Percentiles rank a stretch among this genome's conserved stretches.
Conservation (phyloP, 176 grass and related monocot genomes). For the Rhipidocladum racemiflorum region DNA sequence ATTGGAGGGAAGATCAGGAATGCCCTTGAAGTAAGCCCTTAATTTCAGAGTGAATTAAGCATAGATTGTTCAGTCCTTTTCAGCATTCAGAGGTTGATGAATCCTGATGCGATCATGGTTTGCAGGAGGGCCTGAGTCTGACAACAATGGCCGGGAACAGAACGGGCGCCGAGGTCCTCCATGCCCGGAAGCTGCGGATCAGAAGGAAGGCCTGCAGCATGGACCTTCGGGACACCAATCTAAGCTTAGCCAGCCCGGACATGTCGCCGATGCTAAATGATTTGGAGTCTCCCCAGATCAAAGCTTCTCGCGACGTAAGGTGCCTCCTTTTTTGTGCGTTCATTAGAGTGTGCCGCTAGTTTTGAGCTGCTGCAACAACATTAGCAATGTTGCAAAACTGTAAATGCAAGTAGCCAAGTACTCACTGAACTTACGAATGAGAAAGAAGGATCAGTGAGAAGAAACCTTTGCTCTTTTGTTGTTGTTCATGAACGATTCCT, state of each 20-base stretch:
- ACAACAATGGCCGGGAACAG: slow-evolving; percentile 36
- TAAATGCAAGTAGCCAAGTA: neutral
- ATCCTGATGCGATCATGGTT: neutral
- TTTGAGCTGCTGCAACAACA: neutral
- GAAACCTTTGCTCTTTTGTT: neutral
- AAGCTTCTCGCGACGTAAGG: slow-evolving; percentile 96
- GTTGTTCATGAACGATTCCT: neutral
- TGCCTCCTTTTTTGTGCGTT: slow-evolving; percentile 44
- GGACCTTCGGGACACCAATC: slow-evolving; percentile 36
- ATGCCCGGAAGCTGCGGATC: slow-evolving; percentile 55
- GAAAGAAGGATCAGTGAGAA: neutral
- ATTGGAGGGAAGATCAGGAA: slow-evolving; percentile 85
- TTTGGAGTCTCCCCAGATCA: slow-evolving; percentile 65
- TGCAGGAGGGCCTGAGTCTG: slow-evolving; percentile 59
- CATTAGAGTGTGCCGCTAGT: neutral
- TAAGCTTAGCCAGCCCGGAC: slow-evolving; percentile 12
- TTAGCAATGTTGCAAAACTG: neutral
- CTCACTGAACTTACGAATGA: neutral
- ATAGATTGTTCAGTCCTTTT: neutral
- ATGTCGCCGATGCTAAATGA: slow-evolving; percentile 43
- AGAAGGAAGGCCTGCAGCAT: slow-evolving; percentile 62
- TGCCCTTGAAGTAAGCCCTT: slow-evolving; percentile 54
- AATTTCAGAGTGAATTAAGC: neutral
- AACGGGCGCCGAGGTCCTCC: slow-evolving; percentile 23
- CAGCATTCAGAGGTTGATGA: neutral